Evolutionary conservation across 2,329 filamentous ascomycete species (phyloP).

Genomic region (Colletotrichum musae): DNA sequence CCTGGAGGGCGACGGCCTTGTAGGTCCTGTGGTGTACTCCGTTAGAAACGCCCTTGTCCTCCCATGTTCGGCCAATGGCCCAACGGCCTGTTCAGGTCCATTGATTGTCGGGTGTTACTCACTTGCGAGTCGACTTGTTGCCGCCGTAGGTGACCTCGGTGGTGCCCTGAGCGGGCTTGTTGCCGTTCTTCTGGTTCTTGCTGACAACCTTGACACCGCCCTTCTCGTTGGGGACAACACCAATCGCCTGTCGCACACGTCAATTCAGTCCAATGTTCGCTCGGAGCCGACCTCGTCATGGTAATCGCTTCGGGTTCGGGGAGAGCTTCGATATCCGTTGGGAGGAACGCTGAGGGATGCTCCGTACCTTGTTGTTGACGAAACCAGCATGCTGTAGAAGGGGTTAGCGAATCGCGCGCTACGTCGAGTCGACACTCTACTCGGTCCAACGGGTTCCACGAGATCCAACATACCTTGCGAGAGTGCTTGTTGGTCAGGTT

Average conservation of each 20-base stretch:
- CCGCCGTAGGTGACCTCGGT: constrained; percentile 78
- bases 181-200: constrained; percentile 83
- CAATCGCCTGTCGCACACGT: constrained; percentile 77
- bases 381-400: constrained; percentile 84
- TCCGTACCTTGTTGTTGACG: constrained; percentile 89
- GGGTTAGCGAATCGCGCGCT: constrained; percentile 51
- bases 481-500: constrained; percentile 94
- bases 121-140: constrained; percentile 82
- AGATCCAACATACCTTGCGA: constrained; percentile 78
- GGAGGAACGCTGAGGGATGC: background rate
- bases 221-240: constrained; percentile 81
- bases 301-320: constrained; percentile 14
- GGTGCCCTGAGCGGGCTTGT: constrained; percentile 80
- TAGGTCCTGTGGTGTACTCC: constrained; percentile 75
- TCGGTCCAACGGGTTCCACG: constrained; percentile 33
- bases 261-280: constrained; percentile 27
- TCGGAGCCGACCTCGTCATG: constrained; percentile 37
- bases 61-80: background rate
- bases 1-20: constrained; percentile 86
- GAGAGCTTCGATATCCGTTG: background rate
- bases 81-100: no score
- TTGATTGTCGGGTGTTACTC: constrained; percentile 56
- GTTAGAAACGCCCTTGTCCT: constrained; percentile 11
- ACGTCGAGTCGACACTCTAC: background rate
- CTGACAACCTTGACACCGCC: constrained; percentile 84